Evolutionary conservation across 495 filamentous ascomycete genomes (phyloP), one percentile per base, ranked within the genome.

Genomic region (Trichoderma gamsii): DNA sequence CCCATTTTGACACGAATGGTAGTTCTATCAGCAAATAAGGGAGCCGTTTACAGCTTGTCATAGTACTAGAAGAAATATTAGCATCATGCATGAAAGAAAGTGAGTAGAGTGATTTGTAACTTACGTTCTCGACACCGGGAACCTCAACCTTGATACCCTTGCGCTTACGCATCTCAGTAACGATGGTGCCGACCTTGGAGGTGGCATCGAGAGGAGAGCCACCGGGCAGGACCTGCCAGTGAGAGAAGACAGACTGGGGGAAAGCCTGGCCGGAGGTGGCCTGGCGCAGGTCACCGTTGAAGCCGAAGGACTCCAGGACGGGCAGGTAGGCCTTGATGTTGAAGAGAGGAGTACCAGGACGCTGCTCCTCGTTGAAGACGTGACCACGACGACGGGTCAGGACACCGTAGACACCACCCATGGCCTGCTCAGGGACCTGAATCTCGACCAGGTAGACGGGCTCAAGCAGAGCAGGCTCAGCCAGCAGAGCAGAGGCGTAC

Each of bases 361-460:
- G 92, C 86, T 99, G 95, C 85, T 95, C 91, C 85, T 99, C 95
- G 74, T 85, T 83, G 88, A 98, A 98, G 82, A 99, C 95, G 89
- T 98, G 94, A 86, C 95, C 95, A 89, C 95, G 87, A 76, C 94
- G 85, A 77, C 95, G 92, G 83, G 96, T 97, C 72, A 99, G 91
- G 79, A 98, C 95, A 89, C 95, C 95, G 81, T 99, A 99, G 82
- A 99, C 97, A 86, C 96, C 96, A 85, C 95, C 95, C 95, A 98
- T 98, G 78, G 95, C 95, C 76, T 88, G 86, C 85, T 99, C 96
- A 72, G 96, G 96, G 66, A 99, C 95, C 84, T 97, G 92, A 80
- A 99, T 99, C 82, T 99, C 95, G 79, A 96, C 92, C 81, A 97
- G 86, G 90, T 93, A 99, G 84, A 99, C 90, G 76, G 95, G 95